A percentile compares a stretch with the other conserved stretches of the same genome.
Evolutionary conservation across 768 basidiomycete species (phyloP).

Genomic region (Rhodosporidiobolus sp.): DNA sequence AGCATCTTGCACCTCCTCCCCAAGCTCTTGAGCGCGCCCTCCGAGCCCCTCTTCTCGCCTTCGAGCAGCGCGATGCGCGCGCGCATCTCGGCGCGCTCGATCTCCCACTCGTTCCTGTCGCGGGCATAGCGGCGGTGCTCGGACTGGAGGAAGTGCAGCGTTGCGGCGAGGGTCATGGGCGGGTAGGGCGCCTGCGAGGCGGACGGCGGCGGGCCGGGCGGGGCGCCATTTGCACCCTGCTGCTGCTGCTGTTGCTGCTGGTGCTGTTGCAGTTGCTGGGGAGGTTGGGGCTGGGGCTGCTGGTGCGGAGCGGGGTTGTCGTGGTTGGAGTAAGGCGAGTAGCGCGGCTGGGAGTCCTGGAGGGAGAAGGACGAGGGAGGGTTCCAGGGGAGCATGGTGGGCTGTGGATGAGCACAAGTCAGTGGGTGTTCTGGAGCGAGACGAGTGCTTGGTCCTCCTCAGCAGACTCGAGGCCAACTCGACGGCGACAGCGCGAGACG

Average conservation of each 20-base stretch:
- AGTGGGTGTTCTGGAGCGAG: no score
- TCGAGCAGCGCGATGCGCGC: slow-evolving; percentile 95
- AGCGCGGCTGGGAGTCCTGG: not conserved
- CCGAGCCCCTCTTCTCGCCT: slow-evolving; percentile 92
- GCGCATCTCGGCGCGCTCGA: slow-evolving; percentile 98
- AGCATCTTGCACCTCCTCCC: slow-evolving; percentile 98
- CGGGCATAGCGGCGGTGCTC: slow-evolving; percentile 98
- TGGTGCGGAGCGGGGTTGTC: slow-evolving; percentile 22
- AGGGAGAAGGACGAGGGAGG: slow-evolving; percentile 35
- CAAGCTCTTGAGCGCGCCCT: slow-evolving; percentile 92
- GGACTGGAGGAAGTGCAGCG: slow-evolving; percentile 94
- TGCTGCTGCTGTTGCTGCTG: slow-evolving; percentile 17
- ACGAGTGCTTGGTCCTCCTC: no score
- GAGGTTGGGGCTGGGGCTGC: not conserved
- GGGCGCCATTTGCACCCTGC: not conserved
- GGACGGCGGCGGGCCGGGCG: slow-evolving; percentile 1
- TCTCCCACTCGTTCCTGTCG: slow-evolving; percentile 99
- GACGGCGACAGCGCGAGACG: no score
- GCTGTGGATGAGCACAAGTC: not conserved
- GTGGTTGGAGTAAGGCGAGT: slow-evolving; percentile 23
- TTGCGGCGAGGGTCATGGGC: slow-evolving; percentile 73
- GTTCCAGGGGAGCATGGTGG: slow-evolving; percentile 38
- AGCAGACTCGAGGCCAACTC: no score
- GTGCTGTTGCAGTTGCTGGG: slow-evolving; percentile 13
- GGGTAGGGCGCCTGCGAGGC: slow-evolving; percentile 27